These are phyloP conservation scores for Davidsoniella neocaledoniae DNA, from an alignment of 2,329 filamentous ascomycete genomes.

Conservation along the genomic window DNA sequence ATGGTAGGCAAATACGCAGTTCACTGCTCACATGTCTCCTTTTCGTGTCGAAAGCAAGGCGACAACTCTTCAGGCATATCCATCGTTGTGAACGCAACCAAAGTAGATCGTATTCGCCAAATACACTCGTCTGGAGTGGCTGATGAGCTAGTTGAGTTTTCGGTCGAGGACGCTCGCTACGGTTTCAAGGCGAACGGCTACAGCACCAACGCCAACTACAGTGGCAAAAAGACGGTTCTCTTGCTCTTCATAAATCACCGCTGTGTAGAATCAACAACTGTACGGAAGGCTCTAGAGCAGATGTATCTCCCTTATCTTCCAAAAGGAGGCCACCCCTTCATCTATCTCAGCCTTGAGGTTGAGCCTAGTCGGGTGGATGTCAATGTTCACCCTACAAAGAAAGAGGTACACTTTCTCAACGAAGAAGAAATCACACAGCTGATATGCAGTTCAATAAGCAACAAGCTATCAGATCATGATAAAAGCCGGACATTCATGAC, in stretches of 20 bases:
- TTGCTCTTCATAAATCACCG: slow-evolving; percentile 95
- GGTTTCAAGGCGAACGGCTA: slow-evolving; percentile 71
- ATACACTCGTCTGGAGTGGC: slow-evolving; percentile 73
- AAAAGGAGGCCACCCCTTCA: slow-evolving; percentile 85
- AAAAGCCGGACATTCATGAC: slow-evolving; percentile 89
- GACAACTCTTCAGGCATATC: slow-evolving; percentile 72
- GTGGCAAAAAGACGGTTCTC: slow-evolving; percentile 73
- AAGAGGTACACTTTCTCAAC: slow-evolving; percentile 92
- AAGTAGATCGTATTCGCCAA: slow-evolving; percentile 72
- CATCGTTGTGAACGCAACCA: slow-evolving; percentile 54
- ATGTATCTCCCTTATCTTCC: slow-evolving; percentile 76
- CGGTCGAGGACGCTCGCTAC: slow-evolving; percentile 55
- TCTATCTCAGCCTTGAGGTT: slow-evolving; percentile 84
- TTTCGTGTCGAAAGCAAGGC: slow-evolving; percentile 92
- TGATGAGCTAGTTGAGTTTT: slow-evolving; percentile 70
- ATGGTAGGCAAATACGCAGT: slow-evolving; percentile 86
- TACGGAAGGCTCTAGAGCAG: slow-evolving; percentile 84
- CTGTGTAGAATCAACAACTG: slow-evolving; percentile 71
- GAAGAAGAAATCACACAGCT: slow-evolving; percentile 89
- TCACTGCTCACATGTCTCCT: slow-evolving; percentile 79
- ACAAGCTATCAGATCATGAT: slow-evolving; percentile 70
- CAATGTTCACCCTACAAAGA: slow-evolving; percentile 92
- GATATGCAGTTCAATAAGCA: slow-evolving; percentile 65
- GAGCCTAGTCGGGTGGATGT: slow-evolving; percentile 88
- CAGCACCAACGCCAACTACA: slow-evolving; percentile 87